Percentiles rank a stretch among this genome's conserved stretches.
Conservation (phyloP, 805 yeast genomes). For the Starmerella roubikii region DNA sequence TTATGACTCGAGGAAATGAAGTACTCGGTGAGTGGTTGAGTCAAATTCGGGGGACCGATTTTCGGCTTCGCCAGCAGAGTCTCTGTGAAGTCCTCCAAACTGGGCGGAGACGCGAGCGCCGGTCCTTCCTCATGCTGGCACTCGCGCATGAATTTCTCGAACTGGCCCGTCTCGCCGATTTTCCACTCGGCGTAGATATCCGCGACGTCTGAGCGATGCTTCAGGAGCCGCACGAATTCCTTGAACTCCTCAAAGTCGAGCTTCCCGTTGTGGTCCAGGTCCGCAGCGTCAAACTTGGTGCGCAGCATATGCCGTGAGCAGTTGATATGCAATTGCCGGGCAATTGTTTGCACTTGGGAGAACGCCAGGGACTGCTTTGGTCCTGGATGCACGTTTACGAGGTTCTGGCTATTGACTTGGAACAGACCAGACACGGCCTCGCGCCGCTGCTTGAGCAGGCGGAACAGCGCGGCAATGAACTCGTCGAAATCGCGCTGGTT, state of each 20-base stretch:
- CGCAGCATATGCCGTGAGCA: constrained; percentile 42
- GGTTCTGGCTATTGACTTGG: constrained; percentile 47
- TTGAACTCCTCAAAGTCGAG: constrained; percentile 65
- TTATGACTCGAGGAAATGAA: constrained; percentile 89
- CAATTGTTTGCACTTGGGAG: constrained; percentile 52
- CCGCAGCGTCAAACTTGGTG: constrained; percentile 42
- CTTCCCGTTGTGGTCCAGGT: constrained; percentile 34
- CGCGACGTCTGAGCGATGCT: constrained; percentile 48
- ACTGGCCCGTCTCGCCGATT: constrained; percentile 6
- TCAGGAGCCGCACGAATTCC: constrained; percentile 52
- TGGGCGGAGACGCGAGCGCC: constrained; percentile 1
- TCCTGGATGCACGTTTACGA: constrained; percentile 41
- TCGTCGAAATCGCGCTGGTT: constrained; percentile 38
- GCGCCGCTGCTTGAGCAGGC: constrained; percentile 42
- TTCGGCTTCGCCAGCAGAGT: constrained; percentile 23
- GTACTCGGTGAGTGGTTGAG: constrained; percentile 69
- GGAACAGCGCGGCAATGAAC: constrained; percentile 41
- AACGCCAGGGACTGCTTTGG: constrained; percentile 32
- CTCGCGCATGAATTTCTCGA: constrained; percentile 5
- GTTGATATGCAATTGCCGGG: constrained; percentile 58
- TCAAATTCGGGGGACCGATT: constrained; percentile 18
- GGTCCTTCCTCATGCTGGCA: constrained; percentile 10
- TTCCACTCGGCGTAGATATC: constrained; percentile 35
- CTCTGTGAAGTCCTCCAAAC: constrained; percentile 29
- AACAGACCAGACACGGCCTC: constrained; percentile 51